Base-by-base conservation (phyloP, 2,329 filamentous ascomycete genomes). In the Stagonosporopsis rhizophila region DNA sequence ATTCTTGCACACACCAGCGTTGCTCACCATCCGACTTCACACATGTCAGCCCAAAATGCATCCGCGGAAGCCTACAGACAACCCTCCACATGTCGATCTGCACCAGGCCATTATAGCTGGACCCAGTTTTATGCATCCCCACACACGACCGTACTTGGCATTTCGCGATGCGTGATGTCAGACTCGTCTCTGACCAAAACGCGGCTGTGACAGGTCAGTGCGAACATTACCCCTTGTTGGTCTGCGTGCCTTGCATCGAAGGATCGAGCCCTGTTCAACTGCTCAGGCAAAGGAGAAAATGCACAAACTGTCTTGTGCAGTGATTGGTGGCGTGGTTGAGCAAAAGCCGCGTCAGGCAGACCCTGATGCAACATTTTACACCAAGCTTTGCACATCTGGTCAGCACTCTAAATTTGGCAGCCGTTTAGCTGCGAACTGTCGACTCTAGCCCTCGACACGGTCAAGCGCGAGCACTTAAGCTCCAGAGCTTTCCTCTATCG, bases 321-420 rank as follows among this genome's bases (percentile, higher is more conserved):
- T 56, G 47, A 56, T 52, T 56, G 53, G 53, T 42, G 42, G 25
- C 44, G 41, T 17, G 19, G 11, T 17, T 11, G 20, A 17, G n/a
- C 38, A 44, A 40, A 12, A 32, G 39, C 20, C 28, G 37, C 32
- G 15, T 25, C 40, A 23, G 47, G 19, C 41, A 44, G 53, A 52
- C 53, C 53, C 53, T 51, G 53, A 42, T 30, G 46, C 53, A 56
- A 37, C 19, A 14, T 42, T 42, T 42, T 48, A 14, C 17, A 15
- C 50, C 48, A 56, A 52, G 49, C 55, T 58, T 57, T 52, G 27
- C 39, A 22, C 30, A 39, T 37, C 48, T 44, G 44, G 44, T 57
- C 30, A 53, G 49, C 34, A 53, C 55, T 56, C 55, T 58, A 58
- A 45, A 44, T 58, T 52, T 58, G 44, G 55, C 44, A 14, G 15